Percentiles rank a stretch among this genome's conserved stretches.
These are phyloP conservation scores for Alternaria conjuncta DNA, from an alignment of 2,329 filamentous ascomycete species.

Conservation along the genomic window DNA sequence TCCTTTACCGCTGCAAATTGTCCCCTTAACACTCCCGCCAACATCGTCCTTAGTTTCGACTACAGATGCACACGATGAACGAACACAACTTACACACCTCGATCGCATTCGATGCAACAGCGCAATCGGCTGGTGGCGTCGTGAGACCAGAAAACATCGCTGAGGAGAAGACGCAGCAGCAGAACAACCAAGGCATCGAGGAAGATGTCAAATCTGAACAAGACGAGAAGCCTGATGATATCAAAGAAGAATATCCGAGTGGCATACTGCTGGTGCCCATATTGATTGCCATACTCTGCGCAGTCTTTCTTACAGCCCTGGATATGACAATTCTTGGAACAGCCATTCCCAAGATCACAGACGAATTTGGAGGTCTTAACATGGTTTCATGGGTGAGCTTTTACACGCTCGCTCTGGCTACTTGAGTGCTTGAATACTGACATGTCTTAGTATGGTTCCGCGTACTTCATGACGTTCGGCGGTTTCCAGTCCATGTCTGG, in stretches of 20 bases:
- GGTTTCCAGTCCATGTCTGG: constrained; percentile 56
- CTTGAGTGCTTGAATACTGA: neutral
- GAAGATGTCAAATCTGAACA: neutral
- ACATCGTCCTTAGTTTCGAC: neutral
- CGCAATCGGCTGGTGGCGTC: neutral
- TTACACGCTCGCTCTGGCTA: neutral
- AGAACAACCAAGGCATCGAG: neutral
- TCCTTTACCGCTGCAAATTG: neutral
- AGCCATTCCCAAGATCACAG: constrained; percentile 38
- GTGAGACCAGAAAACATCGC: neutral
- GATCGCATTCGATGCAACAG: neutral
- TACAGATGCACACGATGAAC: neutral
- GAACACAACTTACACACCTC: neutral
- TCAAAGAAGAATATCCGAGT: neutral
- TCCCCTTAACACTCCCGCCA: neutral
- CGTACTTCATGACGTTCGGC: constrained; percentile 54
- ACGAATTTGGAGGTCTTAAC: constrained; percentile 30
- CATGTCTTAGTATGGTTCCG: constrained; percentile 21
- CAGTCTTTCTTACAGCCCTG: neutral
- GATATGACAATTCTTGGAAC: constrained; percentile 32
- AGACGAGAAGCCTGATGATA: neutral
- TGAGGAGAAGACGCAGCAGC: neutral
- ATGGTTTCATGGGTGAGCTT: constrained; percentile 26
- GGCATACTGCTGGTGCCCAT: neutral
- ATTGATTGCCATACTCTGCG: neutral